Percentiles rank a stretch among this genome's conserved stretches.
Conservation (phyloP, 2,329 filamentous ascomycete genomes). For the Arthroderma sp. region DNA sequence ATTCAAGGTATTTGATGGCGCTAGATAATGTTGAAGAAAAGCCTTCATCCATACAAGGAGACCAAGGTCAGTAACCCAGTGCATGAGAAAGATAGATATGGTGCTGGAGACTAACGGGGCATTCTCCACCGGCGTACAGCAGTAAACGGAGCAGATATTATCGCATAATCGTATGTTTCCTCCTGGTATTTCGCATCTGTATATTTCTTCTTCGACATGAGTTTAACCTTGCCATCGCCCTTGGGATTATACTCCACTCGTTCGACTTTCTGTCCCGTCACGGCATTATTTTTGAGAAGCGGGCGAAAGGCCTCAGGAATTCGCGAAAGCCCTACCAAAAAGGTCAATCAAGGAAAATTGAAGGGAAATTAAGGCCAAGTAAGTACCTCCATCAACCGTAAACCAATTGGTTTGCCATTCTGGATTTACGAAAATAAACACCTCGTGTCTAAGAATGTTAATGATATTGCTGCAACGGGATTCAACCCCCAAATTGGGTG, state of each 20-base stretch:
- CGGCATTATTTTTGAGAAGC: constrained; percentile 16
- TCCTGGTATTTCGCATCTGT: not conserved
- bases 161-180: constrained; percentile 24
- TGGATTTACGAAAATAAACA: not conserved
- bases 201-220: constrained; percentile 3
- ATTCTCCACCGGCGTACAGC: constrained; percentile 28
- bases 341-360: not conserved
- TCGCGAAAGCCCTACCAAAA: constrained; percentile 6
- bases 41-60: too few species aligned
- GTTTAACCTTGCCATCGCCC: not conserved
- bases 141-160: constrained; percentile 27
- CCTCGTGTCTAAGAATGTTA: not conserved
- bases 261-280: constrained; percentile 15
- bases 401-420: not conserved
- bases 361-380: not conserved
- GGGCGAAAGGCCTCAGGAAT: constrained; percentile 25
- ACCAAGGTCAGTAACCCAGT: too few species aligned
- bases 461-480: not conserved
- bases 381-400: constrained; percentile 2
- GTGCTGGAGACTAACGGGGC: constrained; percentile 14
- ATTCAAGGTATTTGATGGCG: constrained; percentile 16
- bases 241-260: not conserved
- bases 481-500: not conserved
- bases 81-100: too few species aligned
- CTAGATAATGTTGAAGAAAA: constrained; percentile 20